Base-by-base conservation (phyloP, 192 early-diverging fungal genomes). In the Rhizoclosmatium globosum region DNA sequence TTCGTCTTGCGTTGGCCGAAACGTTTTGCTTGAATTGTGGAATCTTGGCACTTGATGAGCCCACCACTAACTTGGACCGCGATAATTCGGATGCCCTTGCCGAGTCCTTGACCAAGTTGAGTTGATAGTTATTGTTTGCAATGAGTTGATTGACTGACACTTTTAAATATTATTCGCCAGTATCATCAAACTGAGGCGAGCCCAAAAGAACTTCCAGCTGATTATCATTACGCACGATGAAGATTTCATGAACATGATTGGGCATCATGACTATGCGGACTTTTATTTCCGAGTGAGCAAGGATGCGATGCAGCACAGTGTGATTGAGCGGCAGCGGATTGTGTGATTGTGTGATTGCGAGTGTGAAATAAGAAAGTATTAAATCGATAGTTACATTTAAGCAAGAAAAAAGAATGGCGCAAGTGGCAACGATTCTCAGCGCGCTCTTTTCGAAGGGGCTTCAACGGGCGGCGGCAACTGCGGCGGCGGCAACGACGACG, bases 171-270 rank as follows among this genome's bases (percentile, higher is more conserved):
- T 31, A 31, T n/a, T 11, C 39, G n/a, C 17, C 67, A 89, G 92
- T 46, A 94, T 99, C 64, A 95, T 99, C 76, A 90, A 94, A 75
- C 79, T 82, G 17, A 91, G 95, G 11, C 84, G 91, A 48, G 82
- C 84, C 31, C 96, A 98, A 82, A 79, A 85, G 72, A 98, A 98
- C 84, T 99, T 99, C 79, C 98, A 99, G 85, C 85, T 99, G 43
- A 92, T 99, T 57, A 87, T 99, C 45, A 98, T 99, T 78, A 98
- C 98, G 15, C 98, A 99, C 78, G 97, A 99, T 83, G 97, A 98
- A 79, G 91, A 94, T 41, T 99, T 99, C 85, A 89, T 98, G 81
- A 92, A 93, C 59, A 82, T 90, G 75, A 74, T 99, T 38, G 95
- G 94, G 41, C 82, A 89, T 69, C 85, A 89, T 11, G 94, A 95